A percentile compares a stretch with the other conserved stretches of the same genome.
These are phyloP conservation scores for Taiozyma sp. DNA, from an alignment of 1,139 yeast species.

Conservation along the genomic window DNA sequence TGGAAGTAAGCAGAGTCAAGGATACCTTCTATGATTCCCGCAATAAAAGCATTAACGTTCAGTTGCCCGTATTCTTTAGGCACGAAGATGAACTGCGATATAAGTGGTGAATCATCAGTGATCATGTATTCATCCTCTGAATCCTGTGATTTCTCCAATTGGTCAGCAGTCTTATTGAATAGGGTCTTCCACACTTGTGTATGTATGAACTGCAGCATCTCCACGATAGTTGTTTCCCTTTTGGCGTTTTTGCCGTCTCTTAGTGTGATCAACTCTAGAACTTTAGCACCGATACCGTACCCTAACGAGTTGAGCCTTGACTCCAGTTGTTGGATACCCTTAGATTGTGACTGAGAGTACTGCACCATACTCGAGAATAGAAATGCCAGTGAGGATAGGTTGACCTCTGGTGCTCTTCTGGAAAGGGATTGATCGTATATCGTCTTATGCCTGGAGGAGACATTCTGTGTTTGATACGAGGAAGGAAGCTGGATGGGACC, in stretches of 20 bases:
- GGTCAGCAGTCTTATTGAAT: constrained; percentile 83
- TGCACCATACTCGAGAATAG: constrained; percentile 69
- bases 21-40: constrained; percentile 90
- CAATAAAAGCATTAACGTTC: constrained; percentile 75
- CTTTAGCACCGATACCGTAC: constrained; percentile 56
- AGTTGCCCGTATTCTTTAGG: constrained; percentile 78
- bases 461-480: constrained; percentile 12
- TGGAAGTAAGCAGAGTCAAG: constrained; percentile 75
- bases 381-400: constrained; percentile 60
- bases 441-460: constrained; percentile 5
- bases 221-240: constrained; percentile 70
- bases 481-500: constrained; percentile 24
- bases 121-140: constrained; percentile 74
- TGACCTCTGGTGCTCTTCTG: constrained; percentile 62
- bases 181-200: constrained; percentile 76
- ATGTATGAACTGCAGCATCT: constrained; percentile 78
- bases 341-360: constrained; percentile 57
- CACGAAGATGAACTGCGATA: constrained; percentile 70
- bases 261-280: constrained; percentile 51
- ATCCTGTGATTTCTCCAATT: constrained; percentile 82
- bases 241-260: constrained; percentile 65
- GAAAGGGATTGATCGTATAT: constrained; percentile 67
- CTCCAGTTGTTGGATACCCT: constrained; percentile 75
- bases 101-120: constrained; percentile 73
- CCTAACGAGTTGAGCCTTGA: constrained; percentile 72